Base-by-base conservation (phyloP, 192 early-diverging fungal genomes). In the Coemansia sp. region DNA sequence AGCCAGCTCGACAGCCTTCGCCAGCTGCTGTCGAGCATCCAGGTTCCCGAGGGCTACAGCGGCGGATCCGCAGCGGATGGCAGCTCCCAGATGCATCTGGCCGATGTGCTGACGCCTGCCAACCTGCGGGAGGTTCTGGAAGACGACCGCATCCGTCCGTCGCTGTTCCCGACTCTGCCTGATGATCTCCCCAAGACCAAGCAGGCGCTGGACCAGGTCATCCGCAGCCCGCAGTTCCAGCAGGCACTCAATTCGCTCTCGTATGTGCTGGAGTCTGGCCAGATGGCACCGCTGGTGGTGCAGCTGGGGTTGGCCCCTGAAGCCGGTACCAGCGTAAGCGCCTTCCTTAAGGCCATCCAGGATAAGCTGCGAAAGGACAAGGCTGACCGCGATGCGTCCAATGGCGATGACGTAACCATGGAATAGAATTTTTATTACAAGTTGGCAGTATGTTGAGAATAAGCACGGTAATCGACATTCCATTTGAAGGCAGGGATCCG, bases 211-310 rank as follows among this genome's bases (percentile, higher is more conserved):
- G 69, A 71, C 16, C 37, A 60, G 42, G 53, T 74, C 10, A 50
- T 80, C 3, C 36, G 63, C 12, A 71, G 72, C 63, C 65, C 79
- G 43, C 79, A 75, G 68, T 80, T 80, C 63, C 69, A 60, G 41
- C 79, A 80, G 59, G 60, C 72, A n/a, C 55, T 80, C 30, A 53
- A 45, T 3, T 63, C 72, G 12, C 57, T 80, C 42, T 62, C 65
- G 42, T 66, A 72, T 19, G 56, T 65, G 54, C 59, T 80, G 13
- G 72, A 72, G 54, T 51, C 69, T 1, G 79, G 79, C 6, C 79
- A 80, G 56, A 56, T 80, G 36, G 72, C 62, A 18, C 65, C 72
- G 4, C 63, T 80, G 43, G 72, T 80, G 13, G 50, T 56, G 16
- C 72, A 80, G 57, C 57, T 81, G 12, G 74, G 74, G 0, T 55